A percentile compares a stretch with the other conserved stretches of the same genome.
phyloP scores from a whole-genome alignment of 306 rosid genomes.

The Inga oerstediana region DNA sequence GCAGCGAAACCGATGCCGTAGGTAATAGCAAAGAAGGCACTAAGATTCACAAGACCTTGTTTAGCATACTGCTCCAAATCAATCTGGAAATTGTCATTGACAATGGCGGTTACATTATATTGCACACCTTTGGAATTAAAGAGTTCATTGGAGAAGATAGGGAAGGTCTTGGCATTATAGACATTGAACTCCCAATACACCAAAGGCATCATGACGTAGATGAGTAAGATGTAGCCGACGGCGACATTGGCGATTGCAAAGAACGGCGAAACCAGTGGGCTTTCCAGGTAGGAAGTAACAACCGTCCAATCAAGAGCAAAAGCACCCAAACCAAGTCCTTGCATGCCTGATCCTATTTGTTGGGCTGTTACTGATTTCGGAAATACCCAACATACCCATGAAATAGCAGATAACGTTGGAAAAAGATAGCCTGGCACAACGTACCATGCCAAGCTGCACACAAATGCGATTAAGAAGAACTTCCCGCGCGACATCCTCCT shows the following conservation, averaged over 20 bases:
- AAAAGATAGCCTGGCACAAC: slow-evolving; percentile 65
- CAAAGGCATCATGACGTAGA: slow-evolving; percentile 51
- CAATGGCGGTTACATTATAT: slow-evolving; percentile 56
- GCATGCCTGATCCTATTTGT: slow-evolving; percentile 63
- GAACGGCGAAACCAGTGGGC: slow-evolving; percentile 65
- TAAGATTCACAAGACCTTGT: slow-evolving; percentile 55
- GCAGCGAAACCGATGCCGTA: slow-evolving; percentile 75
- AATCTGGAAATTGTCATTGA: slow-evolving; percentile 58
- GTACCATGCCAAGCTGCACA: slow-evolving; percentile 71
- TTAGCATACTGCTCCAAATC: slow-evolving; percentile 46
- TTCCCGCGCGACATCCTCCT: slow-evolving; percentile 59
- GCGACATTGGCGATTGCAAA: slow-evolving; percentile 55
- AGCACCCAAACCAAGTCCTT: slow-evolving; percentile 65
- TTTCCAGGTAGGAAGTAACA: slow-evolving; percentile 53
- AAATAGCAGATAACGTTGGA: slow-evolving; percentile 49
- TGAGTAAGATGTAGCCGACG: slow-evolving; percentile 49
- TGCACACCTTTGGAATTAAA: slow-evolving; percentile 42
- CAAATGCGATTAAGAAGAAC: slow-evolving; percentile 58
- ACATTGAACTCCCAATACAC: slow-evolving; percentile 62
- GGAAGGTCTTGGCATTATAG: slow-evolving; percentile 58
- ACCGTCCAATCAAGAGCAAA: slow-evolving; percentile 65
- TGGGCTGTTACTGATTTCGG: slow-evolving; percentile 62
- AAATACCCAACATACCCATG: slow-evolving; percentile 64
- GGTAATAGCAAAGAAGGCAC: slow-evolving; percentile 51
- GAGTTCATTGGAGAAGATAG: slow-evolving; percentile 54